phyloP scores from a whole-genome alignment of 1,139 yeast species.

The Zhuliangozyma blackwelliae region DNA sequence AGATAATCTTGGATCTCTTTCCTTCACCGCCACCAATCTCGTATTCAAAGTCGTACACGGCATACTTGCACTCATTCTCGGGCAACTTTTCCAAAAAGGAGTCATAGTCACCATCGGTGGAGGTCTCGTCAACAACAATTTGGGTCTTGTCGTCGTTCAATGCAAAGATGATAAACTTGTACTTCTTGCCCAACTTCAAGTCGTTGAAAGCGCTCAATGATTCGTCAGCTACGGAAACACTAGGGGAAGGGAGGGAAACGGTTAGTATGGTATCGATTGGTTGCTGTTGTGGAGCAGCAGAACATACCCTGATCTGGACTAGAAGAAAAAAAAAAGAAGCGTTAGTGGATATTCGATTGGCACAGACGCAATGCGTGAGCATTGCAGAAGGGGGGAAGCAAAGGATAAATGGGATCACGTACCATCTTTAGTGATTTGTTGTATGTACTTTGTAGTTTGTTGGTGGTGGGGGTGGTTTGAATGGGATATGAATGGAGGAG shows the following conservation, averaged over 20 bases:
- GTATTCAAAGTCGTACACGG: conserved; percentile 94
- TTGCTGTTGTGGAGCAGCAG: neutral
- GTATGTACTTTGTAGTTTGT: too few relatives aligned
- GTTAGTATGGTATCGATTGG: neutral
- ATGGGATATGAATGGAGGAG: too few relatives aligned
- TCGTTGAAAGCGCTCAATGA: conserved; percentile 92
- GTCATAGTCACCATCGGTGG: conserved; percentile 72
- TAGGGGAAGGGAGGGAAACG: conserved; percentile 22
- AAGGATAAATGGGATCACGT: too few relatives aligned
- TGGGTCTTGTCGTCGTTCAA: conserved; percentile 83
- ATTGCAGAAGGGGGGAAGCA: too few relatives aligned
- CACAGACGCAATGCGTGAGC: too few relatives aligned
- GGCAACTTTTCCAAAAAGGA: conserved; percentile 82
- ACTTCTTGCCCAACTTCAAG: conserved; percentile 89
- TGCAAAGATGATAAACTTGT: conserved; percentile 75
- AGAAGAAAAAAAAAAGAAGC: neutral
- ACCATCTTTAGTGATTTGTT: too few relatives aligned
- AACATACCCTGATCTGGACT: conserved; percentile 72
- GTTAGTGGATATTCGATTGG: too few relatives aligned
- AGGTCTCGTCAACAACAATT: conserved; percentile 84
- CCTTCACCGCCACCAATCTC: conserved; percentile 90
- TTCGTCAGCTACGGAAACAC: conserved; percentile 95
- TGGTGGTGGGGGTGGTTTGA: too few relatives aligned
- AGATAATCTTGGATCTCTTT: conserved; percentile 89
- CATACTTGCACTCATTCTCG: conserved; percentile 94